Evolutionary conservation across 2,329 filamentous ascomycete genomes (phyloP), one percentile per base, ranked within the genome.

Genomic region (Orbilia quercus): DNA sequence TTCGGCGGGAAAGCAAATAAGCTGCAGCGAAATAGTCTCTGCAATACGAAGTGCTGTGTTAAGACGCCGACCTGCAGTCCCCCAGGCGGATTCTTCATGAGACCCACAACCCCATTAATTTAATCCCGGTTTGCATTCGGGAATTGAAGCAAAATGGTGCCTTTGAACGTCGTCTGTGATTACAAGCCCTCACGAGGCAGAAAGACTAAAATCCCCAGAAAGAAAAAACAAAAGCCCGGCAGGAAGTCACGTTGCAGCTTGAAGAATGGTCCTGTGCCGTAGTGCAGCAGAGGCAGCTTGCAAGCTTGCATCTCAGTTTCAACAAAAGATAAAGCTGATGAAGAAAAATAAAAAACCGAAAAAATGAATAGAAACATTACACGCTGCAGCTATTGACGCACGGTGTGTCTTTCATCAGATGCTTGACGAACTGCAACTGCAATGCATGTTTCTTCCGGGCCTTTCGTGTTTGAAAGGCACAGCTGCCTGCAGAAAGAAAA

Each of bases 31-130:
- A 63, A 53, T 25, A 53, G 28, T 59, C 59, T 72, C 57, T 72
- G 67, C 53, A 72, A 72, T 72, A 72, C 59, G 67, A 72, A 64
- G 67, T 53, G 31, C 55, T 36, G 42, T 54, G 55, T 55, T 63
- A 63, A 72, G 53, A 64, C 67, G 67, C 59, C 59, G 67, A 72
- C 44, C 57, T 72, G 67, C 66, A 63, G 66, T 57, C 63, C 65
- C n/a, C 50, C 44, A 71, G 59, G 47, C 42, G 67, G 44, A 51
- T 64, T 64, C 47, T 72, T 63, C 58, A 72, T 64, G 45, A 58
- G 59, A 65, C 67, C 67, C 67, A 72, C 67, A 59, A 72, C 53
- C 48, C n/a, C n/a, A n/a, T 48, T 31, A 60, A 63, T 54, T 42
- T 11, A 42, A 55, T 54, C 58, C 67, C 60, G 51, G 57, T 18